Conservation (phyloP, 305 asterid genomes). For the Euphrasia arctica region DNA sequence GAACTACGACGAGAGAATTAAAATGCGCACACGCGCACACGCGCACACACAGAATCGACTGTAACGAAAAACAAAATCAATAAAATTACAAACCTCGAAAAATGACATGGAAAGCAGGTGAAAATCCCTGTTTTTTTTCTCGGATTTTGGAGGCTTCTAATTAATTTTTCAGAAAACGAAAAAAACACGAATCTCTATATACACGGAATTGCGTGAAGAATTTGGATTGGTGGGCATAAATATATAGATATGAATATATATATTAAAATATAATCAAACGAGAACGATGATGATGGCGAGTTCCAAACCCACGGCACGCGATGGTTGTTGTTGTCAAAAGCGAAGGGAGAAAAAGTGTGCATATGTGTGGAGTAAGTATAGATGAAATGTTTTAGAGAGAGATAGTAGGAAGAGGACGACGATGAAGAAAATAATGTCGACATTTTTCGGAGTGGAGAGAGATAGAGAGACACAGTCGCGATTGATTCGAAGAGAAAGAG, state of each 20-base stretch:
- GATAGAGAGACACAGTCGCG: slow-evolving; percentile 18
- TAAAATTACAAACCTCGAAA: slow-evolving; percentile 40
- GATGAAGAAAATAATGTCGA: slow-evolving; percentile 38
- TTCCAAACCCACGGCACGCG: slow-evolving; percentile 22
- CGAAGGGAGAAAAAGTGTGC: slow-evolving; percentile 10
- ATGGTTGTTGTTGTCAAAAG: slow-evolving; percentile 5
- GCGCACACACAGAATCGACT: slow-evolving; percentile 15
- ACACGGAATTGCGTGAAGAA: slow-evolving; percentile 1
- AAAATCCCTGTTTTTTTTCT: slow-evolving; percentile 11
- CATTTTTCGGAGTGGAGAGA: slow-evolving; percentile 30
- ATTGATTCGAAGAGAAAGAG: slow-evolving; percentile 17
- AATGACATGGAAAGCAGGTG: slow-evolving; percentile 44
- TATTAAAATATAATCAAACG: slow-evolving; percentile 8
- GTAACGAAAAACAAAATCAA: slow-evolving; percentile 12
- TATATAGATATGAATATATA: not conserved
- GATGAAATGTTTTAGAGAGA: slow-evolving; percentile 19
- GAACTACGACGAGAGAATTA: too few species aligned
- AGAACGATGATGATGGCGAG: slow-evolving; percentile 17
- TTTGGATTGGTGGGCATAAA: not conserved
- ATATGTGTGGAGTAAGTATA: slow-evolving; percentile 20
- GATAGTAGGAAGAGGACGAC: not conserved
- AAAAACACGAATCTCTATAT: slow-evolving; percentile 30
- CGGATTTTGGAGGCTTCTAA: slow-evolving; percentile 13
- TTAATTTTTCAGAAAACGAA: slow-evolving; percentile 23
- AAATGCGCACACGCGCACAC: too few species aligned